Conservation (phyloP, 352 stramenopile species). For the Salisapilia sapeloensis region DNA sequence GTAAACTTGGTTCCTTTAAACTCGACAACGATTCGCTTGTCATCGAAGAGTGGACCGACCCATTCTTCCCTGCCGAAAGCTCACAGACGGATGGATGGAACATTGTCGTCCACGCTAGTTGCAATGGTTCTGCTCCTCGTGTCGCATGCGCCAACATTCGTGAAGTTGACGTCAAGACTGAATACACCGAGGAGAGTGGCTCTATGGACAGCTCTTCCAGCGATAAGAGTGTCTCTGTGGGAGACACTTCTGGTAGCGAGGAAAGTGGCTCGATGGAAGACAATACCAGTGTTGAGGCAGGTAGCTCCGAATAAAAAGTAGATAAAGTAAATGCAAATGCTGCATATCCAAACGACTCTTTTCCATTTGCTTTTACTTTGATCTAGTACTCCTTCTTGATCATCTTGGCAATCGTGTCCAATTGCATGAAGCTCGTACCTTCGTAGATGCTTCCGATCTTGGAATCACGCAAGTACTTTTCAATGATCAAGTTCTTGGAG, state of each 20-base stretch:
- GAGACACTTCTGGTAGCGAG: no score
- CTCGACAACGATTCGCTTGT: constrained; percentile 8
- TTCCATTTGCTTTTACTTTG: no score
- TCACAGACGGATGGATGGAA: constrained; percentile 34
- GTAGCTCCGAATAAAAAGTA: no score
- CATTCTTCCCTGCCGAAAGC: constrained; percentile 16
- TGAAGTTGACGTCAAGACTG: no score
- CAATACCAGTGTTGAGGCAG: no score
- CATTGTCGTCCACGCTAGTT: constrained; percentile 47
- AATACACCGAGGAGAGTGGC: no score
- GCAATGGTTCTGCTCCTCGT: constrained; percentile 16
- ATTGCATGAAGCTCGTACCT: constrained; percentile 95
- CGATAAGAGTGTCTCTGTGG: no score
- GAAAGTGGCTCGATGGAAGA: no score
- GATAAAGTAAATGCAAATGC: no score
- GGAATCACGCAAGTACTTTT: constrained; percentile 96
- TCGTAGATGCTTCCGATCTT: constrained; percentile 97
- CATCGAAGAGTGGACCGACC: constrained; percentile 15
- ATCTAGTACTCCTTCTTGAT: constrained; percentile 81
- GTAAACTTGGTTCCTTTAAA: constrained; percentile 25
- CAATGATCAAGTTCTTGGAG: constrained; percentile 85
- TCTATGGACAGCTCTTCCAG: no score
- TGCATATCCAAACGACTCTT: no score
- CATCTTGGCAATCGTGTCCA: constrained; percentile 86
- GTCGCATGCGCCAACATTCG: constrained; percentile 28